Evolutionary conservation across 2,329 filamentous ascomycete genomes (phyloP), one percentile per base, ranked within the genome.

Genomic region (Fusarium anthophilum): DNA sequence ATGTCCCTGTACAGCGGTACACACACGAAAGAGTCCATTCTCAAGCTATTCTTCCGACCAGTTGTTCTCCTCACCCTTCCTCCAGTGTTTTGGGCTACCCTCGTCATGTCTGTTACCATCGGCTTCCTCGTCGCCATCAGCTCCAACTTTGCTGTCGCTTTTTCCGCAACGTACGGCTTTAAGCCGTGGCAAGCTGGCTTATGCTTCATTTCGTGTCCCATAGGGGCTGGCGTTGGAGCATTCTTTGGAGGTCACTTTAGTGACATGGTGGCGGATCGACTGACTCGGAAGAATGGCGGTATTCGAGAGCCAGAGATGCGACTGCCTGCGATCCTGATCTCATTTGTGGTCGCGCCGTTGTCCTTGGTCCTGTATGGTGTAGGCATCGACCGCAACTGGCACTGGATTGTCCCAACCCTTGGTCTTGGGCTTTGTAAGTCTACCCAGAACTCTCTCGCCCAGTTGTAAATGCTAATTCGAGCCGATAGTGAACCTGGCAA

Each of bases 251-350:
- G 88, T 2, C 79, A 82, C 37, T 73, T 87, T 2, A 84, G 84
- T 6, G 86, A 90, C 73, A 82, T 81, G 77, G 79, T 85, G 14
- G 86, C 87, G 24, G 85, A 87, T 55, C 83, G 80, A 62, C 81
- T 87, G 28, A 90, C 89, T 1, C 81, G 79, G 59, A 82, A 83
- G 35, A 91, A 90, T 72, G 83, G 84, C 8, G 89, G 89, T 10
- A 83, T 91, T 26, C 83, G 88, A n/a, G 85, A 89, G 56, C 87
- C 89, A 0, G 88, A 90, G 76, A 90, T 91, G 88, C 83, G 89
- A n/a, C 79, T 91, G 10, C 88, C 88, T 3, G 86, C 86, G 9
- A 83, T 91, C 24, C 77, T 83, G 17, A 82, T 88, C 2, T 89
- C 87, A 72, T 79, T 88, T 74, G 78, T 89, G 35, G 84, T 87